Evolutionary conservation across 2,329 filamentous ascomycete species (phyloP).

Genomic region (Pestalotiopsis sp.): DNA sequence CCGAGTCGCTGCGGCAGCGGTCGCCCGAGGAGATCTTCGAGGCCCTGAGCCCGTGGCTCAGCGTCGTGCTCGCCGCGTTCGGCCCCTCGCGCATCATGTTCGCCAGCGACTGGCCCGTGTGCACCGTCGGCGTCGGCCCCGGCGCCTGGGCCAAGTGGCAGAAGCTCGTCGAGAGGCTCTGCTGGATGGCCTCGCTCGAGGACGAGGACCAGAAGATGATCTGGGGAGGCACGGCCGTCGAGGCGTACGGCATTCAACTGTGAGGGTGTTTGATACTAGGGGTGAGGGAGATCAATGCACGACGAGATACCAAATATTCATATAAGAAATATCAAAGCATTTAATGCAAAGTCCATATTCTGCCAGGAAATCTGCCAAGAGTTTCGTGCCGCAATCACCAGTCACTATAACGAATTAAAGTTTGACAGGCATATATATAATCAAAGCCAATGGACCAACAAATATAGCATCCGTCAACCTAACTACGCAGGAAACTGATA

Average conservation of each 20-base stretch:
- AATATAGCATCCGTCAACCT: too few species aligned
- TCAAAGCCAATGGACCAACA: neutral
- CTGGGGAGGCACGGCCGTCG: conserved; percentile 72
- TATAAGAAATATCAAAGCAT: neutral
- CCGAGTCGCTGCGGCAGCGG: conserved; percentile 50
- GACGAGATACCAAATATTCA: neutral
- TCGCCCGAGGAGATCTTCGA: conserved; percentile 61
- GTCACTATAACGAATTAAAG: too few species aligned
- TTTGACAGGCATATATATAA: too few species aligned
- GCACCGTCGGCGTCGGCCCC: conserved; percentile 62
- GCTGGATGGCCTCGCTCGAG: conserved; percentile 62
- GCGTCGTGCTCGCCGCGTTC: conserved; percentile 72
- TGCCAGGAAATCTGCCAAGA: too few species aligned
- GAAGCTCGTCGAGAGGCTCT: conserved; percentile 66
- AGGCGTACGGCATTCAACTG: conserved; percentile 64
- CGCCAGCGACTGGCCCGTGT: conserved; percentile 92
- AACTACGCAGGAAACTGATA: too few species aligned
- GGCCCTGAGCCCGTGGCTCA: conserved; percentile 70
- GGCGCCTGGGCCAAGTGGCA: conserved; percentile 77
- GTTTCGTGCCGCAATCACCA: too few species aligned
- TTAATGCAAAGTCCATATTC: neutral
- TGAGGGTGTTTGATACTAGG: neutral
- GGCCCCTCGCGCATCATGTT: conserved; percentile 79
- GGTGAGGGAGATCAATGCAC: neutral
- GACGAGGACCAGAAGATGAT: conserved; percentile 66